A percentile compares a stretch with the other conserved stretches of the same genome.
phyloP scores from a whole-genome alignment of 148 eudicot genomes.

The Chenopodium formosanum region DNA sequence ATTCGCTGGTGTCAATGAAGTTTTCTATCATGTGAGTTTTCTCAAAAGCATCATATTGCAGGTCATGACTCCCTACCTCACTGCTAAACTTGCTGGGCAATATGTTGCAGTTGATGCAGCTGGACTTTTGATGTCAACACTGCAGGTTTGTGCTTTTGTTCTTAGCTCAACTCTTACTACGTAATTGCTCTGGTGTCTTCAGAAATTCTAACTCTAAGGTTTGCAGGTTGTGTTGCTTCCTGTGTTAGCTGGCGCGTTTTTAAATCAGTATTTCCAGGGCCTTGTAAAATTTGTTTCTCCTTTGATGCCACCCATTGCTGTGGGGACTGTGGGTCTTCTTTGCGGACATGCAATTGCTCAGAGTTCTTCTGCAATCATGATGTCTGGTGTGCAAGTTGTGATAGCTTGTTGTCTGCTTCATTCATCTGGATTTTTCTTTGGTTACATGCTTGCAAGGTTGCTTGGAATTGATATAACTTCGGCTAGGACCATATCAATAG shows the following conservation, averaged over 20 bases:
- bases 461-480: constrained; percentile 56
- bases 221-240: constrained; percentile 82
- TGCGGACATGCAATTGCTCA: constrained; percentile 86
- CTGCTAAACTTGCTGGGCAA: constrained; percentile 84
- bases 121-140: constrained; percentile 69
- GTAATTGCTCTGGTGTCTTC: background rate
- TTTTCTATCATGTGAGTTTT: background rate
- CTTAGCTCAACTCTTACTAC: background rate
- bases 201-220: background rate
- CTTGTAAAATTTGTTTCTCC: constrained; percentile 65
- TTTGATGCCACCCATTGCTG: constrained; percentile 79
- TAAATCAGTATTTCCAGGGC: constrained; percentile 72
- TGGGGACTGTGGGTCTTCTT: constrained; percentile 69
- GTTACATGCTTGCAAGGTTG: constrained; percentile 61
- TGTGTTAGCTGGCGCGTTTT: constrained; percentile 76
- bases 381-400: constrained; percentile 66
- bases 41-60: constrained; percentile 24
- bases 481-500: constrained; percentile 76
- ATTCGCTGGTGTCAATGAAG: background rate
- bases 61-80: constrained; percentile 83
- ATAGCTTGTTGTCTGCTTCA: constrained; percentile 63
- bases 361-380: constrained; percentile 65
- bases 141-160: constrained; percentile 45
- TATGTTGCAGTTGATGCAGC: constrained; percentile 72
- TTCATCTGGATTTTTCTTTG: constrained; percentile 71